Evolutionary conservation across 176 grass and related monocot genomes (phyloP).

Genomic region (Coix lacrymajobi): DNA sequence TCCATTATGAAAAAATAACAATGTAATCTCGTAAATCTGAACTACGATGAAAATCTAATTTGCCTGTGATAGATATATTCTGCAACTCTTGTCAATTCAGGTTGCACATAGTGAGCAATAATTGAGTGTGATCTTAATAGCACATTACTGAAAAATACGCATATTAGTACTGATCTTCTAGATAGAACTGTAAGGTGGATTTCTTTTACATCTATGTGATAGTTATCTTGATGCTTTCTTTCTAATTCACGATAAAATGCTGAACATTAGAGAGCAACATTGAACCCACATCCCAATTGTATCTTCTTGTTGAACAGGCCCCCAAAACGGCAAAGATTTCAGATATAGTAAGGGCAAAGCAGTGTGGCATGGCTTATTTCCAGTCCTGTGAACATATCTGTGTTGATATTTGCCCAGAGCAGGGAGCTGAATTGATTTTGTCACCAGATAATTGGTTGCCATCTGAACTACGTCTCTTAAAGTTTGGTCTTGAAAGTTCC

Average conservation of each 20-base stretch:
- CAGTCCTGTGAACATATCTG: background rate
- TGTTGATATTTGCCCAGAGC: constrained; percentile 12
- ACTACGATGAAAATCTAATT: too few species aligned
- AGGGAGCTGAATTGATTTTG: background rate
- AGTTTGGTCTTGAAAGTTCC: background rate
- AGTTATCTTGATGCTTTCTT: background rate
- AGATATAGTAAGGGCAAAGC: background rate
- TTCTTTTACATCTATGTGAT: background rate
- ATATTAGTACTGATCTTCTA: background rate
- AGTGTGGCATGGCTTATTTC: background rate
- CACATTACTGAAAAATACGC: background rate
- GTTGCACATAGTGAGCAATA: background rate
- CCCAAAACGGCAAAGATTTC: background rate
- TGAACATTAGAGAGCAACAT: background rate
- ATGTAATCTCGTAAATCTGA: too few species aligned
- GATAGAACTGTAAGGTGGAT: background rate
- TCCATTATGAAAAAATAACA: too few species aligned
- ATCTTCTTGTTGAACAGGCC: background rate
- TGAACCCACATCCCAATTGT: background rate
- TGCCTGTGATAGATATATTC: too few species aligned
- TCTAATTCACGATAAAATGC: background rate
- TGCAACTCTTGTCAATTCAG: too few species aligned
- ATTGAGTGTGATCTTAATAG: background rate
- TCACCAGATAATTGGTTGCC: constrained; percentile 14
- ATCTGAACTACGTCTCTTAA: background rate